Conservation (phyloP, 2,329 filamentous ascomycete species). For the Akanthomyces muscarius region DNA sequence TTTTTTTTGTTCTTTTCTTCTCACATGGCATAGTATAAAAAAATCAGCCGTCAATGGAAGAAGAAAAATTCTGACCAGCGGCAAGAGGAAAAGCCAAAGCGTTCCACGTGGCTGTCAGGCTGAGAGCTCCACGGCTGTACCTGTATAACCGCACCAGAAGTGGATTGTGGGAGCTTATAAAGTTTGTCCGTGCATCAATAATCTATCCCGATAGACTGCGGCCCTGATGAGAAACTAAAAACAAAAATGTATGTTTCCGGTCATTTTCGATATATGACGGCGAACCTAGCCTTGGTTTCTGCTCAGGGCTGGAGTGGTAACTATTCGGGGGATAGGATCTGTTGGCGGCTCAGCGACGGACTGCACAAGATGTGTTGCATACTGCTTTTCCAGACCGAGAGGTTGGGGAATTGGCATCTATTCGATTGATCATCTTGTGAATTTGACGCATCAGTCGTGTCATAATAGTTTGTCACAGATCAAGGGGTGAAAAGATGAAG, state of each 20-base stretch:
- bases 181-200: conserved; percentile 4
- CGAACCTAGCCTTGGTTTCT: not conserved
- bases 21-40: too few relatives aligned
- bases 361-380: not conserved
- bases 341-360: not conserved
- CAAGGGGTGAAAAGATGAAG: too few relatives aligned
- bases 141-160: not conserved
- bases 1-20: too few relatives aligned
- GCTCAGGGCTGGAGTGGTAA: too few relatives aligned
- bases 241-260: too few relatives aligned
- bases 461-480: too few relatives aligned
- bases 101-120: not conserved
- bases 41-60: too few relatives aligned
- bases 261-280: not conserved
- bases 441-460: too few relatives aligned
- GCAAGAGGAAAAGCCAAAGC: not conserved
- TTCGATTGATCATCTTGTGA: too few relatives aligned
- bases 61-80: too few relatives aligned
- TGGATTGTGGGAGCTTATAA: not conserved
- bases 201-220: not conserved
- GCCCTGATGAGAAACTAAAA: not conserved
- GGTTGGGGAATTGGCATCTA: too few relatives aligned
- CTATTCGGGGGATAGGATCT: not conserved
- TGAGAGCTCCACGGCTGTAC: not conserved
- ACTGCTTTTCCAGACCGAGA: too few relatives aligned